Conservation (phyloP, 768 basidiomycete genomes). For the Rhodotorula graminis region DNA sequence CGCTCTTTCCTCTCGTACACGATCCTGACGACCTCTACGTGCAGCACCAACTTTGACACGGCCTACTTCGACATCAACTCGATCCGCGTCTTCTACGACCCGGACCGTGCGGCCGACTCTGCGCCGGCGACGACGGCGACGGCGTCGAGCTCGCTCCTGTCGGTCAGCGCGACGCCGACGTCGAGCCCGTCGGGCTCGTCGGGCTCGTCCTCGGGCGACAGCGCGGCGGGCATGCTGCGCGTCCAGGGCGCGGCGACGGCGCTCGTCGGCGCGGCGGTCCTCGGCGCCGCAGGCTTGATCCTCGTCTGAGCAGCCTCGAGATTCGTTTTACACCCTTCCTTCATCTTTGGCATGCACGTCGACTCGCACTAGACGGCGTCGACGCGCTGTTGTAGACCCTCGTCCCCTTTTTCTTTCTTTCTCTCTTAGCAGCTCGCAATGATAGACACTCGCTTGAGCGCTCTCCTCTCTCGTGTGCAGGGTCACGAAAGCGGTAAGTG, state of each 20-base stretch:
- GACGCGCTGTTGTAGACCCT: too few relatives aligned
- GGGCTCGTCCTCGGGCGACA: background rate
- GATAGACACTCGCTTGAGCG: too few relatives aligned
- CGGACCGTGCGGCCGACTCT: slow-evolving; percentile 5
- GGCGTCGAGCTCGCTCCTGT: background rate
- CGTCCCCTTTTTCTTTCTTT: too few relatives aligned
- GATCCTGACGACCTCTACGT: background rate
- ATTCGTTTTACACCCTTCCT: background rate
- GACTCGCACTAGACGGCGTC: too few relatives aligned
- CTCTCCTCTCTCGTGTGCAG: too few relatives aligned
- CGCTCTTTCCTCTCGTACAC: too few relatives aligned
- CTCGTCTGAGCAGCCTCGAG: background rate
- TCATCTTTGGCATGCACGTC: too few relatives aligned
- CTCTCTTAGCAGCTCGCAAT: too few relatives aligned
- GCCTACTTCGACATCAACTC: slow-evolving; percentile 71
- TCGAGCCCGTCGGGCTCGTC: background rate
- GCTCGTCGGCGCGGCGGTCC: background rate
- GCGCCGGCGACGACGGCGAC: background rate
- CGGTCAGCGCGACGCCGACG: background rate
- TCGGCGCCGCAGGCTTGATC: background rate
- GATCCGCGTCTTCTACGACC: slow-evolving; percentile 54
- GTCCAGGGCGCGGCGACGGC: background rate
- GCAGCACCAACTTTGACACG: slow-evolving; percentile 53
- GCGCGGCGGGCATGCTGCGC: background rate
- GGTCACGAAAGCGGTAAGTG: too few relatives aligned